Conservation (phyloP, 2,329 filamentous ascomycete species). For the Escovopsis weberi region DNA sequence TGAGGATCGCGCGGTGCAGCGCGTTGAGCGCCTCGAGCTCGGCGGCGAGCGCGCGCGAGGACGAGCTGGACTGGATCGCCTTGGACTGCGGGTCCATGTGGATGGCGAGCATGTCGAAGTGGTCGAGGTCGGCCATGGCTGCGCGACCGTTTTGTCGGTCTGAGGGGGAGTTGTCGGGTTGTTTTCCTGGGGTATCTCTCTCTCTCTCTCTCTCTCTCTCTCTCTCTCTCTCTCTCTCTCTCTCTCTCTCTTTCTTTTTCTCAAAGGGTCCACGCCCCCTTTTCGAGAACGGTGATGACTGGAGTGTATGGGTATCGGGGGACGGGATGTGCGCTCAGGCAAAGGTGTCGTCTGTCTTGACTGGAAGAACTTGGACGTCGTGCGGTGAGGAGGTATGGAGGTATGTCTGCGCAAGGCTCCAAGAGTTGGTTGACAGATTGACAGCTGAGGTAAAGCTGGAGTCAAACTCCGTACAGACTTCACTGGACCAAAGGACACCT, state of each 20-base stretch:
- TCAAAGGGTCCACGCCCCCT: too few species aligned
- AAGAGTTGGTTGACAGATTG: too few species aligned
- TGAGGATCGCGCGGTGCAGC: conserved; percentile 61
- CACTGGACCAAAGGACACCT: conserved; percentile 4
- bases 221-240: too few species aligned
- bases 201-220: too few species aligned
- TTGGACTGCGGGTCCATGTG: conserved; percentile 72
- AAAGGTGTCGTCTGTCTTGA: too few species aligned
- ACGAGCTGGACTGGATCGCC: conserved; percentile 40
- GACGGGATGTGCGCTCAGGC: background rate
- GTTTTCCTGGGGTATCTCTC: too few species aligned
- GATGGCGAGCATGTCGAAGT: conserved; percentile 72
- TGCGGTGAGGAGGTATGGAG: too few species aligned
- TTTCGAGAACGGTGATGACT: background rate
- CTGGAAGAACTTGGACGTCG: too few species aligned
- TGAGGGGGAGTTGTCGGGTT: background rate
- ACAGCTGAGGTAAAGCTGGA: too few species aligned
- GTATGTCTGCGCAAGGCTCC: too few species aligned
- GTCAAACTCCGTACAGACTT: background rate
- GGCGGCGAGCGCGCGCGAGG: conserved; percentile 37
- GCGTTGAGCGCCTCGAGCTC: conserved; percentile 64
- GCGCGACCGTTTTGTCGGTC: background rate
- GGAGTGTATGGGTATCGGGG: background rate
- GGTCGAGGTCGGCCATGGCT: conserved; percentile 46
- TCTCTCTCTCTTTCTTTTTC: too few species aligned